These are phyloP conservation scores for Dendryphion nanum DNA, from an alignment of 2,329 filamentous ascomycete species.

Conservation along the genomic window DNA sequence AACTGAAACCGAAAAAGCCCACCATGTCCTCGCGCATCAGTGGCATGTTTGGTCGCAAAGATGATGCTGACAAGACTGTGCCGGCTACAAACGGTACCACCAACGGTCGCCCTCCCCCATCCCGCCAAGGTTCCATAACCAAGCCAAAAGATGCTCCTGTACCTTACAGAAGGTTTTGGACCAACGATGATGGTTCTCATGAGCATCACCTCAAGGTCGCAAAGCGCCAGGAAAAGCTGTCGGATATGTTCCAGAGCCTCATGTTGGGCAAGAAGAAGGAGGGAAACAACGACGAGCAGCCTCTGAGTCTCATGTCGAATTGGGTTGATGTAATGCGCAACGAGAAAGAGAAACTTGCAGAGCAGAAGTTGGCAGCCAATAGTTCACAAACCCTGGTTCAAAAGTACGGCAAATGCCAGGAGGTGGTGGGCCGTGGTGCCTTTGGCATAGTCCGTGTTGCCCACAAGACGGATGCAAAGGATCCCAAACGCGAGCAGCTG, in stretches of 20 bases:
- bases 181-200: constrained; percentile 67
- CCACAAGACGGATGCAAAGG: constrained; percentile 86
- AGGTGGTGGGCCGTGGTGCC: constrained; percentile 91
- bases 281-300: constrained; percentile 66
- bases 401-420: constrained; percentile 98
- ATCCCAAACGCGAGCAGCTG: constrained; percentile 75
- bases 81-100: constrained; percentile 24
- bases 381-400: constrained; percentile 79
- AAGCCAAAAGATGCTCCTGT: constrained; percentile 25
- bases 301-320: constrained; percentile 87
- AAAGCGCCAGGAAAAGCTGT: constrained; percentile 90
- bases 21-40: constrained; percentile 45
- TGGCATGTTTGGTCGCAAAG: constrained; percentile 35
- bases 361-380: constrained; percentile 75
- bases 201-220: constrained; percentile 86
- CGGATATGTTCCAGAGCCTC: constrained; percentile 84
- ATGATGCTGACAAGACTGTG: constrained; percentile 23
- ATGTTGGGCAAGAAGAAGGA: constrained; percentile 80
- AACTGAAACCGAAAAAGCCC: constrained; percentile 38
- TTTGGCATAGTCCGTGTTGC: constrained; percentile 98
- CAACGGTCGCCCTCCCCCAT: constrained; percentile 25
- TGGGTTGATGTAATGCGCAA: constrained; percentile 94
- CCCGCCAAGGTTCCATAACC: constrained; percentile 30
- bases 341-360: constrained; percentile 73
- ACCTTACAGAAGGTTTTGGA: constrained; percentile 53